Evolutionary conservation across 2,329 filamentous ascomycete genomes (phyloP), one percentile per base, ranked within the genome.

Genomic region (Phaeosphaeriaceae sp.): DNA sequence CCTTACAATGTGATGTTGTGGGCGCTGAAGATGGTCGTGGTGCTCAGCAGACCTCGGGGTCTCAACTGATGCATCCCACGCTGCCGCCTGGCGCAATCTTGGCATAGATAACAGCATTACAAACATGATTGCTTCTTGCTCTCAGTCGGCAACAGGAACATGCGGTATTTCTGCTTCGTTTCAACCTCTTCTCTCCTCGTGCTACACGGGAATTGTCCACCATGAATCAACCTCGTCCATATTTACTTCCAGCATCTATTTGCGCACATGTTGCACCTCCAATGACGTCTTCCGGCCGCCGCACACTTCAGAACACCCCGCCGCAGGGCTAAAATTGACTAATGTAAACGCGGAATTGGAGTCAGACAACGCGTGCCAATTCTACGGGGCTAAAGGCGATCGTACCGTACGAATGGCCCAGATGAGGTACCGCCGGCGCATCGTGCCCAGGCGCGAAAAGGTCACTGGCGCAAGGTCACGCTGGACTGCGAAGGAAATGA

Each of bases 401-500:
- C 53, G 45, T 41, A 50, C 52, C 49, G 58, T 33, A 48, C 53
- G 24, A 61, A 49, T 58, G 51, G 42, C 53, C 44, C 57, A 54
- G 31, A 54, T 58, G 53, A 57, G 51, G 57, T 36, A 57, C 61
- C 59, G 63, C 57, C 62, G 67, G 68, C 65, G 61, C 59, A 57
- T 59, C 36, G 51, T 65, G 70, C 67, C 66, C 62, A 71, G 68
- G 51, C 63, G 60, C 68, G 61, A 68, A 60, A 51, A 60, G 51
- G 31, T 57, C 44, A 56, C 50, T 62, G 58, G 58, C 60, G 61
- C 57, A 36, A 58, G 67, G 63, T 70, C 66, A 70, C 64, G 61
- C 64, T 67, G 63, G 63, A 65, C 60, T 54, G 61, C 58, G 33
- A 63, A 58, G 60, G 63, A 62, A 62, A 62, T 53, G 58, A 61